Base-by-base conservation (phyloP, 2,329 filamentous ascomycete species). In the Colletotrichum australisinense region DNA sequence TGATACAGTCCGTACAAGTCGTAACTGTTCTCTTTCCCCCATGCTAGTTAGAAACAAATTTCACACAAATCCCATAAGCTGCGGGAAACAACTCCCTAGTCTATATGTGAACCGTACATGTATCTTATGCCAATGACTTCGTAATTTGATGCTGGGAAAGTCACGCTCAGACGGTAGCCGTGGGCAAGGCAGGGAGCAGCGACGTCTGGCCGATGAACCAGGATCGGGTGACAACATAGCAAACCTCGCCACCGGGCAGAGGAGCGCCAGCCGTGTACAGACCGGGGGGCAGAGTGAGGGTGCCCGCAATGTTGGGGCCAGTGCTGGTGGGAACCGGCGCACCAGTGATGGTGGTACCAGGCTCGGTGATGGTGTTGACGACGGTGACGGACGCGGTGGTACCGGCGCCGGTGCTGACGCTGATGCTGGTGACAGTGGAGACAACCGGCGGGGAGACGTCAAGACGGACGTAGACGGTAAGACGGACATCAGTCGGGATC, bases 241-340 rank as follows among this genome's bases (percentile, higher is more conserved):
- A 73, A 56, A 58, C 55, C 49, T 65, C 49, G 53, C 67, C 60
- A 7, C 57, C 53, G 26, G 67, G 67, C 19, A 60, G 57, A 7
- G 56, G 24, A 32, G 32, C 46, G 46, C 69, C 69, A 16, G 46
- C 63, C 42, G 71, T 73, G 56, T 71, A 67, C 11, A 73, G 67
- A 5, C 71, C 71, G 8, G 71, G 71, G 19, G 67, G 55, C n/a
- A 73, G 62, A 14, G 57, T 71, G 49, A 73, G 55, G 24, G 67
- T 73, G 22, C 63, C 49, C 2, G 7, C 42, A 8, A 72, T 42
- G 49, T 52, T 9, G n/a, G 66, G 57, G 46, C 28, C 49, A 16
- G 56, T 58, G 56, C 24, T n/a, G 28, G 24, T 32, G 8, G 56
- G 24, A 19, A 16, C 22, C 12, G 49, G 46, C 12, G 16, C 46